Conservation (phyloP, 2,329 filamentous ascomycete genomes). For the Cucurbitaria berberidis region DNA sequence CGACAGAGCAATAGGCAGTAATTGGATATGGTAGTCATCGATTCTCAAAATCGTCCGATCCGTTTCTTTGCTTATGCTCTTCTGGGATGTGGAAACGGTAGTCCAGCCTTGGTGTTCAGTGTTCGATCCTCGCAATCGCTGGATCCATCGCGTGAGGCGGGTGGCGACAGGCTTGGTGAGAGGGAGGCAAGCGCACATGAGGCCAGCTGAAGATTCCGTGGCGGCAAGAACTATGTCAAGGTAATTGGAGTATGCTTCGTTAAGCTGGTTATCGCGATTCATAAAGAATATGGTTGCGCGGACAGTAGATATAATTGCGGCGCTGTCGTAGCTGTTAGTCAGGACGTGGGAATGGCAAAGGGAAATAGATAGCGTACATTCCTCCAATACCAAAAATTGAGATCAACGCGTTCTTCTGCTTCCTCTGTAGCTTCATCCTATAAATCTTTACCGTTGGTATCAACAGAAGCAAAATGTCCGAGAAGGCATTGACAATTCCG, state of each 20-base stretch:
- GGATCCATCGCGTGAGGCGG: slow-evolving; percentile 2
- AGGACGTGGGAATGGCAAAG: background rate
- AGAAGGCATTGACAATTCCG: slow-evolving; percentile 10
- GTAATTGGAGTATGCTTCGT: slow-evolving; percentile 14
- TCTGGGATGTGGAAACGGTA: background rate
- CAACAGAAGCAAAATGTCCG: slow-evolving; percentile 9
- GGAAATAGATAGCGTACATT: slow-evolving; percentile 5
- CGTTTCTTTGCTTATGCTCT: background rate
- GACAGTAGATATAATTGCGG: slow-evolving; percentile 9
- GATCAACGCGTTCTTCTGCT: slow-evolving; percentile 13
- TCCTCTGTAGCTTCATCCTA: slow-evolving; percentile 5
- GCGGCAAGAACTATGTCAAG: slow-evolving; percentile 12
- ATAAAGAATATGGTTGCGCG: slow-evolving; percentile 12
- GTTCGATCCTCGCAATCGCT: background rate
- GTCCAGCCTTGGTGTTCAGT: slow-evolving; percentile 11
- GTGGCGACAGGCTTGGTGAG: slow-evolving; percentile 9
- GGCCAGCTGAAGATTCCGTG: slow-evolving; percentile 9
- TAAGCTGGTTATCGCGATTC: slow-evolving; percentile 7
- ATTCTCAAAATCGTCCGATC: slow-evolving; percentile 1
- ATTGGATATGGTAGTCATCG: slow-evolving; percentile 11
- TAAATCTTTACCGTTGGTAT: slow-evolving; percentile 7
- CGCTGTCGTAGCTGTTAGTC: slow-evolving; percentile 2
- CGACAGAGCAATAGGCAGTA: background rate
- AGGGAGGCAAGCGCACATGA: slow-evolving; percentile 11
- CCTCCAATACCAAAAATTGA: slow-evolving; percentile 10